Percentiles rank a stretch among this genome's conserved stretches.
Conservation (phyloP, 2,329 filamentous ascomycete genomes). For the Emergomyces africanus region DNA sequence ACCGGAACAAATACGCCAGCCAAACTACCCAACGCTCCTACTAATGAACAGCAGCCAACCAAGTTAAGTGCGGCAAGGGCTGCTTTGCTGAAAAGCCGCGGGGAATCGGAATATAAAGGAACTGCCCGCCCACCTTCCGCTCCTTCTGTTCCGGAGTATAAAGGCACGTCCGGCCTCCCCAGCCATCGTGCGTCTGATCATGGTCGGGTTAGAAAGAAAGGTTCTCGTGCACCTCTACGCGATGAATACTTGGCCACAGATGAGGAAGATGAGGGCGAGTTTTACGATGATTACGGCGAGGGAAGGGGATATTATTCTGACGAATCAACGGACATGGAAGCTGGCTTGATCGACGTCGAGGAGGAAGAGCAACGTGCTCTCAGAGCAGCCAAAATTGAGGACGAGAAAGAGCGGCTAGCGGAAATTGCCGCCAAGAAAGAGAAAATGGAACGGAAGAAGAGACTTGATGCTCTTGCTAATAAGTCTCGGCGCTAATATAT, state of each 20-base stretch:
- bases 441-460: constrained; percentile 35
- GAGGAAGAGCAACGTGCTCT: constrained; percentile 32
- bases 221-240: constrained; percentile 14
- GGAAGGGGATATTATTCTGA: constrained; percentile 32
- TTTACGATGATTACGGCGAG: constrained; percentile 20
- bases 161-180: constrained; percentile 30
- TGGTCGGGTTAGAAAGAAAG: background rate
- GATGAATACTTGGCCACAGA: constrained; percentile 36
- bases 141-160: constrained; percentile 21
- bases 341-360: constrained; percentile 34
- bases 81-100: constrained; percentile 21
- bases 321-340: constrained; percentile 39
- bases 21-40: constrained; percentile 10
- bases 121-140: constrained; percentile 17
- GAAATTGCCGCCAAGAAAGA: constrained; percentile 34
- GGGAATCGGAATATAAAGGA: constrained; percentile 25
- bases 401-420: constrained; percentile 32
- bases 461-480: constrained; percentile 26
- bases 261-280: constrained; percentile 35
- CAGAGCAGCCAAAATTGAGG: constrained; percentile 30
- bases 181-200: constrained; percentile 15
- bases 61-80: constrained; percentile 15
- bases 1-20: constrained; percentile 8
- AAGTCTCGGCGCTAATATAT: constrained; percentile 19
- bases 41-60: constrained; percentile 7